These are phyloP conservation scores for Apiotrichum montevideense DNA, from an alignment of 1,284 basidiomycete genomes.

Conservation along the genomic window DNA sequence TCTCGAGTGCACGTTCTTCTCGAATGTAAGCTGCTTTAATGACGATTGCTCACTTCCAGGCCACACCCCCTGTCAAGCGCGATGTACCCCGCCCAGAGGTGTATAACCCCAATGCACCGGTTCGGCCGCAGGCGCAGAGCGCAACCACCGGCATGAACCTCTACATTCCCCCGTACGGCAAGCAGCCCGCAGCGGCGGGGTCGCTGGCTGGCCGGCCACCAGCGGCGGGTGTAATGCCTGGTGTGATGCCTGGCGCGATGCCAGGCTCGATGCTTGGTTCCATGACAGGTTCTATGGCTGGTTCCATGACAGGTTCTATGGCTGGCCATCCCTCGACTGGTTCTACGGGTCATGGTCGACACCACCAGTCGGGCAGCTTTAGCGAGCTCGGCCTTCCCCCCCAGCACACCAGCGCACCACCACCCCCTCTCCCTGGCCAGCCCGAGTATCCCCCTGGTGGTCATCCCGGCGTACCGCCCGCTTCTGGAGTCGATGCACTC, in stretches of 20 bases:
- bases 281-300: no score
- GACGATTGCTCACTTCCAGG: slow-evolving; percentile 17
- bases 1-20: slow-evolving; percentile 91
- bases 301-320: no score
- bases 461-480: not conserved
- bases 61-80: slow-evolving; percentile 37
- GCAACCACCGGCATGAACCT: slow-evolving; percentile 40
- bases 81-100: slow-evolving; percentile 36
- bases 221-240: not conserved
- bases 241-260: no score
- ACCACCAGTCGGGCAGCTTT: slow-evolving; percentile 20
- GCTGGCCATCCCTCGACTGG: no score
- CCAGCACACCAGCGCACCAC: slow-evolving; percentile 10
- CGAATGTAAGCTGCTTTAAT: slow-evolving; percentile 63
- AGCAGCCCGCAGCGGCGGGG: slow-evolving; percentile 1
- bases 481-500: slow-evolving; percentile 25
- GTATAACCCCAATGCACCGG: slow-evolving; percentile 9
- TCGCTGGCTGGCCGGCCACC: slow-evolving; percentile 1
- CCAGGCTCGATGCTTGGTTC: no score
- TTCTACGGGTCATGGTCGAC: not conserved
- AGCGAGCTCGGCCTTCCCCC: slow-evolving; percentile 37
- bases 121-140: slow-evolving; percentile 28
- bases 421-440: slow-evolving; percentile 2
- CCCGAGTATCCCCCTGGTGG: slow-evolving; percentile 16
- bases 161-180: slow-evolving; percentile 42